Conservation (phyloP, 306 rosid genomes). For the Medicago lupulina region DNA sequence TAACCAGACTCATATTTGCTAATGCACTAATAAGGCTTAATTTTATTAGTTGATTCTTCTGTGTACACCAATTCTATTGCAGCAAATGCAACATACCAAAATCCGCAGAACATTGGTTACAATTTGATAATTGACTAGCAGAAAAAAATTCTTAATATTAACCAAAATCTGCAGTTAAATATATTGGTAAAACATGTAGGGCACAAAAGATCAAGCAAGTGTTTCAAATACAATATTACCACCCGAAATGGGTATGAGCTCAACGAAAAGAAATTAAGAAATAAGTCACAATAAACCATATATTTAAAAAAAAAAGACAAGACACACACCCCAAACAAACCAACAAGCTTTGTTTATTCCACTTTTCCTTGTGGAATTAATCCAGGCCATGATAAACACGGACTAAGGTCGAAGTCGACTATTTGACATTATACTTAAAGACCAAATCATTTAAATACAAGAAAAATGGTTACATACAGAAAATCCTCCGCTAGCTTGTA, state of each 20-base stretch:
- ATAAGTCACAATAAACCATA: constrained; percentile 11
- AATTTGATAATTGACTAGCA: background rate
- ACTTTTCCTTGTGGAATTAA: constrained; percentile 12
- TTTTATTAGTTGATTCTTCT: too few relatives aligned
- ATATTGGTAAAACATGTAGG: background rate
- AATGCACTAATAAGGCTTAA: too few relatives aligned
- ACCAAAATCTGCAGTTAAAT: background rate
- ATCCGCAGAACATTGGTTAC: background rate
- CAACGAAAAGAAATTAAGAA: constrained; percentile 26
- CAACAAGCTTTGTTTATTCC: constrained; percentile 8
- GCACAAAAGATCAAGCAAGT: background rate
- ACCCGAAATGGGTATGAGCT: background rate
- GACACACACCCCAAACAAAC: constrained; percentile 24
- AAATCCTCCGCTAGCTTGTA: constrained; percentile 61
- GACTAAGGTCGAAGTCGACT: constrained; percentile 31
- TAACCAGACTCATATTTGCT: too few relatives aligned
- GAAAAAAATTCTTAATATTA: too few relatives aligned
- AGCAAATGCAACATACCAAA: background rate
- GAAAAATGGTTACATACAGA: constrained; percentile 56
- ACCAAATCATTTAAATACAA: constrained; percentile 45
- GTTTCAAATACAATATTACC: background rate
- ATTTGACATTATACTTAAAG: constrained; percentile 49
- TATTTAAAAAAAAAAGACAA: background rate
- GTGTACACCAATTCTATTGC: background rate
- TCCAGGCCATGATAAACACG: constrained; percentile 38